Evolutionary conservation across 2,329 filamentous ascomycete species (phyloP), one percentile per base, ranked within the genome.

Genomic region (Alternaria atra): DNA sequence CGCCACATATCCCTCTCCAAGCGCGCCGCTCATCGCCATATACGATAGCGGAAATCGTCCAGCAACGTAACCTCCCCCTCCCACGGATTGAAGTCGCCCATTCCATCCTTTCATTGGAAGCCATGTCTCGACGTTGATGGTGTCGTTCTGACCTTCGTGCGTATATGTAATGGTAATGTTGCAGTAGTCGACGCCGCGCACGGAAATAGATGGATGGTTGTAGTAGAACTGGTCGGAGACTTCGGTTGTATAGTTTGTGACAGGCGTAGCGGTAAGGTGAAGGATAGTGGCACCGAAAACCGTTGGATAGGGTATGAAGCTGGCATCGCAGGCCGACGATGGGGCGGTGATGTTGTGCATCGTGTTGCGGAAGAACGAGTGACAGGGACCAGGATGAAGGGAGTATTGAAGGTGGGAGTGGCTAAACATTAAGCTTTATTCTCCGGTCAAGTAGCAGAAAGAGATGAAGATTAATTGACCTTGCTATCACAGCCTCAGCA

Each of bases 201-300:
- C 50, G 10, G 34, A 25, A n/a, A 39, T 39, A 8, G 50, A 40
- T 12, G 55, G 55, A 35, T 56, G 55, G 52, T 65, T 68, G 30
- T 42, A 66, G 37, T 59, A 65, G 27, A 52, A 52, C 39, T 60
- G 55, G 29, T 51, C 52, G 6, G 44, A 61, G 6, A 60, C 58
- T 42, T 66, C 43, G 6, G 43, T 30, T n/a, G 59, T 55, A 40
- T 62, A 60, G 46, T 71, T 66, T 30, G 42, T 61, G 20, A 64
- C 65, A 34, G 58, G 54, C 17, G 52, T 55, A 25, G 61, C 65
- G 10, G 63, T 56, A 9, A 71, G 39, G 17, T 59, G 40, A 3
- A 67, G 20, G 32, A 72, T 55, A 10, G 64, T 48, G 8, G 65
- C 60, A 15, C 66, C 61, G 23, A 69, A 63, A 23, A 60, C 40